Evolutionary conservation across 495 filamentous ascomycete species (phyloP).

Genomic region (Podospora anserina): DNA sequence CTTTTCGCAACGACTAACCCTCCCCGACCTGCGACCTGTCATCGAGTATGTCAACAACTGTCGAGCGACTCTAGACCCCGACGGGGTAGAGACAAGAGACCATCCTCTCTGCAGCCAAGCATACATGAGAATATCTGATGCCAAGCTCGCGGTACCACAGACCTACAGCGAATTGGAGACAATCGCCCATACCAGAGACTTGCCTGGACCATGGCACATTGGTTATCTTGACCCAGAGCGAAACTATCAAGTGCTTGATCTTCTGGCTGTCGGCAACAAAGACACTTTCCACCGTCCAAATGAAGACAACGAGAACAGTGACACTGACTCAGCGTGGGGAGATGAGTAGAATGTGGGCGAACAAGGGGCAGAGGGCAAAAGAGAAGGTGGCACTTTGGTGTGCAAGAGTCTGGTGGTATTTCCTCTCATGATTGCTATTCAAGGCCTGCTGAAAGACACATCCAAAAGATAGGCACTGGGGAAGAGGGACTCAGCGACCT

Average conservation of each 20-base stretch:
- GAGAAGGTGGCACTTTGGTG: background rate
- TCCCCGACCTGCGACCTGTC: background rate
- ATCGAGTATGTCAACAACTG: background rate
- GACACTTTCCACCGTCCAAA: conserved; percentile 3
- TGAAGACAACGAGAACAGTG: background rate
- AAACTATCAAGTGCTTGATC: background rate
- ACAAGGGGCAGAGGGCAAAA: background rate
- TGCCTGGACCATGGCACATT: conserved; percentile 2
- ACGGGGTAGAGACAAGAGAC: background rate
- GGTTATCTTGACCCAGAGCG: background rate
- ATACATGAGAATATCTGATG: background rate
- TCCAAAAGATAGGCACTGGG: background rate
- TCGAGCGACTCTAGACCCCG: background rate
- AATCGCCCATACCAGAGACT: background rate
- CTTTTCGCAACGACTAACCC: background rate
- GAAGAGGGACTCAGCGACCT: conserved; percentile 44
- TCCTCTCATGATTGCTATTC: background rate
- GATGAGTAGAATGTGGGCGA: background rate
- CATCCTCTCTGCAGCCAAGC: background rate
- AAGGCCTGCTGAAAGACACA: background rate
- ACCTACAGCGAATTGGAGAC: background rate
- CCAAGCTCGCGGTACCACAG: background rate
- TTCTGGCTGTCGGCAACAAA: background rate
- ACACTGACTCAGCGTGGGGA: background rate
- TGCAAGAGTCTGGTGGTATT: background rate